Base-by-base conservation (phyloP, 306 rosid genomes). In the Acacia acuminata region DNA sequence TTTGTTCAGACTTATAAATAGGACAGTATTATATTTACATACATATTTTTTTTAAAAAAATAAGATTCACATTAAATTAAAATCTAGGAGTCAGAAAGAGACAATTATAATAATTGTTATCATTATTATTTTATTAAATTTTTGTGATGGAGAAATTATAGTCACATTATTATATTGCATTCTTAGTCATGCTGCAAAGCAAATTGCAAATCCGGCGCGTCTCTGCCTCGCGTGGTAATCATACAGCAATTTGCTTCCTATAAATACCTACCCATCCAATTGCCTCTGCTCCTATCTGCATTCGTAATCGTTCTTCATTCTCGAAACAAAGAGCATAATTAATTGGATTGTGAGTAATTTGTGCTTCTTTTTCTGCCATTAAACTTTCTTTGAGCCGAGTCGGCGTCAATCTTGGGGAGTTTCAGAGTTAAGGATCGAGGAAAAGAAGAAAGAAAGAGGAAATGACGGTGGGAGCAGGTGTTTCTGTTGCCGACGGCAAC, bases 401-500 rank as follows among this genome's bases (percentile, higher is more conserved):
- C 36, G 38, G 69, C 24, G 20, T 16, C 19, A 4, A 27, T 38
- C 38, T 38, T 9, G 48, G 15, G 8, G 48, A 66, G 72, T 17
- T 67, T 36, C 25, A 19, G 72, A 3, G 16, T 13, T 63, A 11
- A 25, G 42, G 13, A 51, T 16, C 58, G 27, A 38, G 30, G 25
- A 68, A 68, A 8, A 20, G 24, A 5, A 12, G 81, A 0, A 68
- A 40, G 4, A 73, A 79, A 3, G 43, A 36, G 10, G 36, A n/a
- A 40, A 94, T 95, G 99, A 93, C 98, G 19, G 94, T 95, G 1
- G 96, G 98, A n/a, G 93, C 99, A 10, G 94, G 96, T 25, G 84
- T 95, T 12, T 80, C 85, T 38, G 86, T 92, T 68, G 88, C 86
- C 10, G 89, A 92, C 71, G 91, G 88, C n/a, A 90, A 81, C 69